These are phyloP conservation scores for Chytriomyces sp. DNA, from an alignment of 192 early-diverging fungal species.

Conservation along the genomic window DNA sequence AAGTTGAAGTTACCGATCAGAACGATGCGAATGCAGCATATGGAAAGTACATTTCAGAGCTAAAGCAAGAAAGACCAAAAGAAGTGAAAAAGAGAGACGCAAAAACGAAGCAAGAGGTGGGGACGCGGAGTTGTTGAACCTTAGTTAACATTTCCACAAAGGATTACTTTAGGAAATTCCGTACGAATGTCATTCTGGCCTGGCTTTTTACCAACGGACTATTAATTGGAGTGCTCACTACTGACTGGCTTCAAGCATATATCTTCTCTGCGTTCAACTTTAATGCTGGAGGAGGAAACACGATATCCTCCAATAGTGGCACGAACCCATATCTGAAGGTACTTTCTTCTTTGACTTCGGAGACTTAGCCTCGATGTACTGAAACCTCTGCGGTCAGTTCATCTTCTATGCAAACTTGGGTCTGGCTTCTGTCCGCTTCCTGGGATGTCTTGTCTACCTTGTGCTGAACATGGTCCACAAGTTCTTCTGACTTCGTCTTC, in stretches of 20 bases:
- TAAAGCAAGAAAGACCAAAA: conserved; percentile 51
- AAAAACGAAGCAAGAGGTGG: conserved; percentile 73
- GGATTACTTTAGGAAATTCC: conserved; percentile 50
- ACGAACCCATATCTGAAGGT: conserved; percentile 64
- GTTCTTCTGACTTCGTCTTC: conserved; percentile 6
- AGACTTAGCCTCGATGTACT: neutral
- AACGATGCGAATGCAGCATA: conserved; percentile 82
- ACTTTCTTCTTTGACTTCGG: neutral
- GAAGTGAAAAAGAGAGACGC: conserved; percentile 69
- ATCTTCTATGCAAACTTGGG: conserved; percentile 85
- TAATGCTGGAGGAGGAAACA: conserved; percentile 8
- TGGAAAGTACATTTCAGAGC: conserved; percentile 61
- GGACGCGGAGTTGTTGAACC: no score
- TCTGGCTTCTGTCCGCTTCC: conserved; percentile 73
- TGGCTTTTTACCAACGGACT: conserved; percentile 47
- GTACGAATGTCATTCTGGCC: conserved; percentile 50
- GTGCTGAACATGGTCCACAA: conserved; percentile 56
- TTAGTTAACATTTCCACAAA: conserved; percentile 5
- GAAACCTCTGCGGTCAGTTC: conserved; percentile 55
- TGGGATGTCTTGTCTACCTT: conserved; percentile 75
- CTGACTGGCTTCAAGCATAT: conserved; percentile 16
- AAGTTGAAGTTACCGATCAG: conserved; percentile 72
- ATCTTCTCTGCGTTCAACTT: conserved; percentile 14
- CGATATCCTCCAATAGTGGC: conserved; percentile 17
- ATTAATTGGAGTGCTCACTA: conserved; percentile 46